phyloP scores from a whole-genome alignment of 371 early-diverging fungal species.

The Syncephalastrum monosporum region DNA sequence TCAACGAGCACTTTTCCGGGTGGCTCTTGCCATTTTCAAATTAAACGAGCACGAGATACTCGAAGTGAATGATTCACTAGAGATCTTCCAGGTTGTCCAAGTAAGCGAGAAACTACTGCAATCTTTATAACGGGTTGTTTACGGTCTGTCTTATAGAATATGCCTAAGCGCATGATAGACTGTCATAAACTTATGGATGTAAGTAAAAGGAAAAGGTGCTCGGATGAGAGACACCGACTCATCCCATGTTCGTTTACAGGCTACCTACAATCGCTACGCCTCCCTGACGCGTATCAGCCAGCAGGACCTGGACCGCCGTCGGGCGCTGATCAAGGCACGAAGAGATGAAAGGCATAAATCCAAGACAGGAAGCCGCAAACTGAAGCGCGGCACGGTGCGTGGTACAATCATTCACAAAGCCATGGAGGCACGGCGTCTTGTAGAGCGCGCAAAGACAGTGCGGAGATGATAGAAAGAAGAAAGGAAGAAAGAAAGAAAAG shows the following conservation, averaged over 20 bases:
- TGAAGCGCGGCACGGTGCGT: slow-evolving; percentile 33
- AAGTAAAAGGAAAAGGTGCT: slow-evolving; percentile 4
- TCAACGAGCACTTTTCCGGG: slow-evolving; percentile 74
- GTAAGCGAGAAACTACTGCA: slow-evolving; percentile 18
- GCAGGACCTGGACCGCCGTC: slow-evolving; percentile 53
- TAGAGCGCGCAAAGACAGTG: slow-evolving; percentile 48
- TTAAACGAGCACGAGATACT: slow-evolving; percentile 69
- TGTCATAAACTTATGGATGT: slow-evolving; percentile 73
- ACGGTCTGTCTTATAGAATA: slow-evolving; percentile 44
- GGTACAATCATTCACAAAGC: slow-evolving; percentile 42
- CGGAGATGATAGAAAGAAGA: slow-evolving; percentile 9
- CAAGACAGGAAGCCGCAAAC: slow-evolving; percentile 23
- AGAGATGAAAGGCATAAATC: slow-evolving; percentile 42
- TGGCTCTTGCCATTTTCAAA: slow-evolving; percentile 77
- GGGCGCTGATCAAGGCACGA: slow-evolving; percentile 48
- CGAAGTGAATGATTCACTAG: slow-evolving; percentile 64
- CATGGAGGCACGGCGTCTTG: slow-evolving; percentile 42
- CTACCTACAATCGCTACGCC: slow-evolving; percentile 51
- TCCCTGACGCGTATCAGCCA: slow-evolving; percentile 52
- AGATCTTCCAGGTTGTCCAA: slow-evolving; percentile 68
- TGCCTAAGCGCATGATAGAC: slow-evolving; percentile 73
- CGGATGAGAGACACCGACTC: not conserved
- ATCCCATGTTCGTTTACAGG: slow-evolving; percentile 6
- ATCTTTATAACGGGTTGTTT: not conserved
- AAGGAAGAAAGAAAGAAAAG: no score